These are phyloP conservation scores for Ceraceosorus guamensis DNA, from an alignment of 1,284 basidiomycete species.

Conservation along the genomic window DNA sequence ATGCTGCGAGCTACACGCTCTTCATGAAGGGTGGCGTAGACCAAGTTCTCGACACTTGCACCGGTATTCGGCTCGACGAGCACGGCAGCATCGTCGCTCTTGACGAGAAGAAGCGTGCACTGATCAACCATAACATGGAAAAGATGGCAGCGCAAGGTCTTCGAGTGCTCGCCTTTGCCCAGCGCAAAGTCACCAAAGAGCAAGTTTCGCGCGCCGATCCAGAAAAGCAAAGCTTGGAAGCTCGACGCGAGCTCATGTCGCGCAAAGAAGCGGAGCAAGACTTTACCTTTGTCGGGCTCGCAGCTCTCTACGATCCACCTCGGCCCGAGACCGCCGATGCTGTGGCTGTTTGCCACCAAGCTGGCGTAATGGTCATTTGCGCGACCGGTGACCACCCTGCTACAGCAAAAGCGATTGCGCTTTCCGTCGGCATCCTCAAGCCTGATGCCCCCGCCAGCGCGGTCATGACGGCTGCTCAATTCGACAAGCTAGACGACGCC, in stretches of 20 bases:
- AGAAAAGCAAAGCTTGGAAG: slow-evolving; percentile 11
- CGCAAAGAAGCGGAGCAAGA: slow-evolving; percentile 55
- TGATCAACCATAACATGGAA: slow-evolving; percentile 36
- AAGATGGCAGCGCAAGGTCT: slow-evolving; percentile 37
- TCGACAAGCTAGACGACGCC: slow-evolving; percentile 29
- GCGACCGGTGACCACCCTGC: slow-evolving; percentile 53
- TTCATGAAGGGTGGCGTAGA: slow-evolving; percentile 48
- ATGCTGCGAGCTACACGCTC: slow-evolving; percentile 12
- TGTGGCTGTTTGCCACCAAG: slow-evolving; percentile 59
- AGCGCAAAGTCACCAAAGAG: slow-evolving; percentile 27
- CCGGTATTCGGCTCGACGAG: background rate
- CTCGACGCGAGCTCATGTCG: slow-evolving; percentile 7
- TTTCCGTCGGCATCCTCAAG: slow-evolving; percentile 53
- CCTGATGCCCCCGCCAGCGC: background rate
- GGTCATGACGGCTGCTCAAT: slow-evolving; percentile 34
- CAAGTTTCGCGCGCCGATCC: slow-evolving; percentile 25
- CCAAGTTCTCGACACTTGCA: slow-evolving; percentile 38
- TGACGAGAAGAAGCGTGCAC: slow-evolving; percentile 23
- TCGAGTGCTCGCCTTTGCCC: slow-evolving; percentile 43
- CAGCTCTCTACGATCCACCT: slow-evolving; percentile 64
- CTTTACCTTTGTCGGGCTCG: slow-evolving; percentile 60
- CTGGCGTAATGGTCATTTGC: slow-evolving; percentile 65
- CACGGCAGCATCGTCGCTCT: slow-evolving; percentile 5
- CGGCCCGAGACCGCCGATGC: slow-evolving; percentile 61
- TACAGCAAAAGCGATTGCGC: slow-evolving; percentile 49